These are phyloP conservation scores for Globisporangium mamillatum DNA, from an alignment of 352 stramenopile species.

Conservation along the genomic window DNA sequence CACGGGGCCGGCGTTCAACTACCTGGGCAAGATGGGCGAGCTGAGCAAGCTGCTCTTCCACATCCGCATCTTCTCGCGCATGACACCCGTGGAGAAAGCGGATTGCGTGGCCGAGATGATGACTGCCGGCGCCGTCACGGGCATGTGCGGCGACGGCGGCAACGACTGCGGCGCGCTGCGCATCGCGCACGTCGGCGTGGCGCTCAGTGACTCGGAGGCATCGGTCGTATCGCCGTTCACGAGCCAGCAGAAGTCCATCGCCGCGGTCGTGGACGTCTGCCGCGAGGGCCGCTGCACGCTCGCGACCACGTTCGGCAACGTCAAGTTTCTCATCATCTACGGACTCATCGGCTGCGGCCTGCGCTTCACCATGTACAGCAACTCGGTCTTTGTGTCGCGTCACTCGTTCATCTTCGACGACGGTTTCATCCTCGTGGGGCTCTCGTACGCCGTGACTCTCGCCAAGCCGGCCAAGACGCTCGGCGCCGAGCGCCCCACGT, in stretches of 20 bases:
- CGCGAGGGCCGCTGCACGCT: conserved; percentile 85
- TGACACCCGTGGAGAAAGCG: conserved; percentile 42
- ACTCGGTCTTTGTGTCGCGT: conserved; percentile 65
- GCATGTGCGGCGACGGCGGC: conserved; percentile 58
- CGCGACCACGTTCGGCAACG: conserved; percentile 75
- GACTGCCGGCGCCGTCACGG: conserved; percentile 35
- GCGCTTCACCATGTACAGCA: conserved; percentile 68
- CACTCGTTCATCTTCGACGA: conserved; percentile 74
- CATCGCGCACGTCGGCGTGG: conserved; percentile 73
- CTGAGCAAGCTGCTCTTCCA: conserved; percentile 37
- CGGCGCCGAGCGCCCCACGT: conserved; percentile 42
- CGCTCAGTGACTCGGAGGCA: conserved; percentile 71
- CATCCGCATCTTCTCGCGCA: conserved; percentile 51
- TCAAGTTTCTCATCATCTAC: conserved; percentile 91
- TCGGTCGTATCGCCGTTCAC: conserved; percentile 86
- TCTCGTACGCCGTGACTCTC: conserved; percentile 74
- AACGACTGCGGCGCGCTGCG: conserved; percentile 84
- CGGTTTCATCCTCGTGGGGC: conserved; percentile 55
- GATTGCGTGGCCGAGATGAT: conserved; percentile 42
- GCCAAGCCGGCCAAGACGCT: conserved; percentile 48
- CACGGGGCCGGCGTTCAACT: conserved; percentile 35
- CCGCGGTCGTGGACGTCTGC: conserved; percentile 79
- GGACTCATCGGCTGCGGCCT: conserved; percentile 68
- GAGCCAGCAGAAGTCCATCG: conserved; percentile 71
- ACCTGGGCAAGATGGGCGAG: conserved; percentile 26